Conservation (phyloP, 2,329 filamentous ascomycete species). For the Aureobasidium sp. region DNA sequence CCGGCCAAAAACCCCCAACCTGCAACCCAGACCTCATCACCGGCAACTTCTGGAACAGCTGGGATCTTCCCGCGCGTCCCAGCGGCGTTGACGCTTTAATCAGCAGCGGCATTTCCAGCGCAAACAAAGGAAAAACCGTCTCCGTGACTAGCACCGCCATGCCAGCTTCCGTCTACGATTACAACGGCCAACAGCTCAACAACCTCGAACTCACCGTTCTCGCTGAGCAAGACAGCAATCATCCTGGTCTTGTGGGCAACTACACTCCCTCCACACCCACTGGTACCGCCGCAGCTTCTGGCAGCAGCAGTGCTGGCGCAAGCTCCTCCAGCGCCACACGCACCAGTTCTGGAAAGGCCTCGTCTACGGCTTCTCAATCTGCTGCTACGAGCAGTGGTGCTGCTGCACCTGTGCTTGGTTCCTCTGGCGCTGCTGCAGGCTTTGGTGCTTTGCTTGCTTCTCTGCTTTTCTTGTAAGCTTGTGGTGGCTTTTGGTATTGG, state of each 20-base stretch:
- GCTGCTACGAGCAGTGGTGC: neutral
- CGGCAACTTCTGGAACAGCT: constrained; percentile 63
- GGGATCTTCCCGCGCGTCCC: constrained; percentile 62
- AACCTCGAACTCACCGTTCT: constrained; percentile 37
- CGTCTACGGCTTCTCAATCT: neutral
- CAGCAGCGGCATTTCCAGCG: constrained; percentile 60
- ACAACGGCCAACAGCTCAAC: constrained; percentile 50
- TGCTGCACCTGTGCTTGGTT: neutral
- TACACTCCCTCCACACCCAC: constrained; percentile 4
- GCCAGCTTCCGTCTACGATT: constrained; percentile 47
- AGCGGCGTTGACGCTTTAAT: constrained; percentile 62
- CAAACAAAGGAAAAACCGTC: constrained; percentile 49
- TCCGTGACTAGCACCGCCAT: constrained; percentile 48
- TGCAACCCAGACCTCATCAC: constrained; percentile 62
- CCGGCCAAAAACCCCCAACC: constrained; percentile 47
- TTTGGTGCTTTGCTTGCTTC: constrained; percentile 9
- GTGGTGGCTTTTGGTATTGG: neutral
- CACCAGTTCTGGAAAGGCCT: neutral
- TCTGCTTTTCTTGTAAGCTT: constrained; percentile 9
- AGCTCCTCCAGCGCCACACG: neutral
- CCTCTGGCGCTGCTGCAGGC: neutral
- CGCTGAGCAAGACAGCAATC: constrained; percentile 7
- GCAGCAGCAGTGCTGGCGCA: neutral
- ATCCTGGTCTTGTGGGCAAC: constrained; percentile 3
- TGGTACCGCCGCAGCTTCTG: neutral